Evolutionary conservation across 257 asterid genomes (phyloP), one percentile per base, ranked within the genome.

Genomic region (Solanum gracilifrons): DNA sequence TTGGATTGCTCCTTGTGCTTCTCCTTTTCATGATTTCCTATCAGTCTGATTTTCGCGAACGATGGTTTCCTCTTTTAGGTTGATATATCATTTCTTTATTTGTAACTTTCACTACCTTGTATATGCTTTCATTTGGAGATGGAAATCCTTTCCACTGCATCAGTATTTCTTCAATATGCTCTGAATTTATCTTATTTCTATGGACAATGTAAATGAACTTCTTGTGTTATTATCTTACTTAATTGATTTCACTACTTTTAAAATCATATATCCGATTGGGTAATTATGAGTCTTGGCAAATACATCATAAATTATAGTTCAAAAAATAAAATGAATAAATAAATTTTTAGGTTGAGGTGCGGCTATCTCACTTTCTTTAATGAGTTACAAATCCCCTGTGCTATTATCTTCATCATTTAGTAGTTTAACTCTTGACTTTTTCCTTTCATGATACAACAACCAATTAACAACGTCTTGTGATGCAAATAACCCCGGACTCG

Each of bases 1-100:
- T 95, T 37, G 98, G 90, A 6, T 35, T 95, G 35, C 89, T 95
- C 66, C 99, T 96, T 36, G 98, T 93, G 58, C 87, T 96, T 31
- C 93, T 96, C 31, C 84, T 96, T 82, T 95, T 95, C 94, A 95
- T 96, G 98, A 92, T 95, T 37, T 95, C 98, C 15, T 94, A 93
- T 66, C 98, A 96, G 88, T 93, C 99, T n/a, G 96, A 93, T 48
- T 90, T 96, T 43, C 88, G 98, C 6, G 98, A 95, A 11, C 92
- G 97, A 20, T 92, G 97, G 98, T 96, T 96, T 71, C 99, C 99
- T 87, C 92, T 94, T 29, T 93, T 94, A 0, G 87, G 92, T 88
- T 85, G 91, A 91, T 55, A 7, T 3, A 55, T 8, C 68, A 58
- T 58, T 58, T 58, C 27, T 58, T 8, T 32, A 9, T 20, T 18